Evolutionary conservation across 2,329 filamentous ascomycete species (phyloP).

Genomic region (Orbilia blumenaviensis): DNA sequence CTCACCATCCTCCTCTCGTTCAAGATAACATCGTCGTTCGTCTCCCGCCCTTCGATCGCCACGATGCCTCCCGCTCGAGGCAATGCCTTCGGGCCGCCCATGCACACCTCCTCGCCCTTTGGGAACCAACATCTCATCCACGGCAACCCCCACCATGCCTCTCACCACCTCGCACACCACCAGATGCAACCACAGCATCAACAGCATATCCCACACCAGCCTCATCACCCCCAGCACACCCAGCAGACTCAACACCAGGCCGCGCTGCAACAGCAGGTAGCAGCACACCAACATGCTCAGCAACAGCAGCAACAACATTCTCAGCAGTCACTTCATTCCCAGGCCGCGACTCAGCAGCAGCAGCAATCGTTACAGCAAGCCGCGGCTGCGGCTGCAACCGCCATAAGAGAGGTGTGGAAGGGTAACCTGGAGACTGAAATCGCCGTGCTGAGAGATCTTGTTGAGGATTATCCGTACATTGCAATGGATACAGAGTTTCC

Average conservation of each 20-base stretch:
- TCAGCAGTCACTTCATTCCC: conserved; percentile 48
- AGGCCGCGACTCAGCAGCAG: conserved; percentile 46
- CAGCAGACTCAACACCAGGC: conserved; percentile 71
- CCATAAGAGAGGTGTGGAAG: conserved; percentile 94
- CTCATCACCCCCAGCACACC: conserved; percentile 62
- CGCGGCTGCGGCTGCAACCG: conserved; percentile 64
- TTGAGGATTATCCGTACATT: conserved; percentile 93
- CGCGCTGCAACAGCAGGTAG: conserved; percentile 56
- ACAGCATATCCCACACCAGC: conserved; percentile 63
- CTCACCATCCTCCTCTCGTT: too few species aligned
- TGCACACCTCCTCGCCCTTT: conserved; percentile 57
- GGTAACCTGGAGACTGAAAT: conserved; percentile 92
- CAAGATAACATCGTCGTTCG: conserved; percentile 31
- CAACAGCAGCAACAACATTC: conserved; percentile 62
- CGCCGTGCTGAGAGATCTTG: conserved; percentile 79
- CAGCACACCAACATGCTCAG: conserved; percentile 54
- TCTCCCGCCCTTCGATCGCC: conserved; percentile 1
- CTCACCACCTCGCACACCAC: conserved; percentile 48
- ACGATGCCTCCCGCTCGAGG: conserved; percentile 56
- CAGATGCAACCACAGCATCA: conserved; percentile 62
- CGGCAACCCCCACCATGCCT: conserved; percentile 38
- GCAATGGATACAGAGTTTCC: conserved; percentile 99
- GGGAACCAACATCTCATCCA: conserved; percentile 55
- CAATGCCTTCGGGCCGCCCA: conserved; percentile 56
- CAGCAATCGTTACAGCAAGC: conserved; percentile 63